Conservation (phyloP, 352 stramenopile species). For the Globisporangium paroecandrum region DNA sequence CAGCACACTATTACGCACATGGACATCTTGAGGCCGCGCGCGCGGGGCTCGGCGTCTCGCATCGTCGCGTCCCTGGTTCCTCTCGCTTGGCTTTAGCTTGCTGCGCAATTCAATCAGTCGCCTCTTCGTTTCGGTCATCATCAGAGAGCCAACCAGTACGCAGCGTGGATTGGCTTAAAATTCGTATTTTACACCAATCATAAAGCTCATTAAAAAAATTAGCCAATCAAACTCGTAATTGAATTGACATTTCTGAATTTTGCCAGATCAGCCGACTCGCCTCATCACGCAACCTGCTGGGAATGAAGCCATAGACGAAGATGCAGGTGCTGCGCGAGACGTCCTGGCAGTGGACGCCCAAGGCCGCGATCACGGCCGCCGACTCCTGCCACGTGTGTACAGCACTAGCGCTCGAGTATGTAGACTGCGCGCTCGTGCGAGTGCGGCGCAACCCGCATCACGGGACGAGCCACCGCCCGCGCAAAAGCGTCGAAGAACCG, state of each 20-base stretch:
- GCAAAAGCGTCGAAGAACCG: constrained; percentile 16
- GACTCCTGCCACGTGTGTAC: constrained; percentile 34
- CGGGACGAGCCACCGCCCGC: not conserved
- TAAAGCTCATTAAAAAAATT: not conserved
- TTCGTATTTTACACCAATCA: not conserved
- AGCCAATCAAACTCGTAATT: not conserved
- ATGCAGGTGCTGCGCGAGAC: constrained; percentile 38
- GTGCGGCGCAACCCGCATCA: constrained; percentile 20
- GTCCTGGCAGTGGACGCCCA: constrained; percentile 46
- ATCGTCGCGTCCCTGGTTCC: constrained; percentile 7
- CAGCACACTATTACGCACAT: constrained; percentile 6
- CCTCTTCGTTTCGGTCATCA: not conserved
- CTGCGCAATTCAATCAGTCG: not conserved
- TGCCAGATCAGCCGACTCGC: not conserved
- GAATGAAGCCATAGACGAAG: not conserved
- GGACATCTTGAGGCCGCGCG: constrained; percentile 4
- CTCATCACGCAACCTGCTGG: not conserved
- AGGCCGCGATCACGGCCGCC: constrained; percentile 33
- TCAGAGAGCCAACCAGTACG: not conserved
- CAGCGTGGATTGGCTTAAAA: not conserved
- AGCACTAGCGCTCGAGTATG: constrained; percentile 46
- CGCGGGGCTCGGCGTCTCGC: constrained; percentile 5
- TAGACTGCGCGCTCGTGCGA: constrained; percentile 43
- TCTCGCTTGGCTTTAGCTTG: not conserved
- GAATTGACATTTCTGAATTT: constrained; percentile 1